phyloP scores from a whole-genome alignment of 495 filamentous ascomycete species.

The Hapsidospora chrysogenum region DNA sequence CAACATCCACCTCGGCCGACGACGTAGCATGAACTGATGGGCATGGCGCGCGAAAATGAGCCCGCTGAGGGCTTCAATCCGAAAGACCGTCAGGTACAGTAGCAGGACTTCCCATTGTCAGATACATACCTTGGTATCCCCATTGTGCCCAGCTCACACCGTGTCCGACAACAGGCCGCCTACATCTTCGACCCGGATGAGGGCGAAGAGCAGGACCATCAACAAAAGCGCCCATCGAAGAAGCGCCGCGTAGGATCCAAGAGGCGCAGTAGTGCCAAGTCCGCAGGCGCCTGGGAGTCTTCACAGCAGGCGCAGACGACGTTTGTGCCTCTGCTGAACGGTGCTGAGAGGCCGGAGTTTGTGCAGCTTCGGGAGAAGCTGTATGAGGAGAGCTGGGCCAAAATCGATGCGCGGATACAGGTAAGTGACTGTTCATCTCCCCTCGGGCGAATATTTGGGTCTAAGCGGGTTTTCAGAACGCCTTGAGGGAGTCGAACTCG shows the following conservation, averaged over 20 bases:
- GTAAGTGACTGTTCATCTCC: conserved; percentile 25
- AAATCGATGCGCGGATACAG: conserved; percentile 51
- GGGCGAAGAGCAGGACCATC: conserved; percentile 4
- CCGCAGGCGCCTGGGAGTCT: too few relatives aligned
- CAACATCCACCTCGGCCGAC: too few relatives aligned
- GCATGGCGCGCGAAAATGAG: too few relatives aligned
- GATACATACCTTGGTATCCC: too few relatives aligned
- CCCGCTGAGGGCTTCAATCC: too few relatives aligned
- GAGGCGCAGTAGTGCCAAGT: conserved; percentile 35
- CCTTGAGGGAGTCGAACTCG: conserved; percentile 46
- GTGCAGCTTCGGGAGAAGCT: conserved; percentile 38
- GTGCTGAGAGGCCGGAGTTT: conserved; percentile 36
- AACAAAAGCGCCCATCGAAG: background rate
- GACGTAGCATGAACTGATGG: too few relatives aligned
- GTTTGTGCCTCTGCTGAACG: conserved; percentile 48
- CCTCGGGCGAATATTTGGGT: too few relatives aligned
- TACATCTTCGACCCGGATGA: conserved; percentile 50
- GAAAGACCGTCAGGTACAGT: background rate
- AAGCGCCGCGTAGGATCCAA: conserved; percentile 27
- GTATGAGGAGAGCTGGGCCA: conserved; percentile 51
- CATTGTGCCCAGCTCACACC: too few relatives aligned
- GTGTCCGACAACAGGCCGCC: too few relatives aligned
- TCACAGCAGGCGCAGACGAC: too few relatives aligned
- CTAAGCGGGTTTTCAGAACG: too few relatives aligned
- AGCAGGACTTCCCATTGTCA: too few relatives aligned